These are phyloP conservation scores for Stereocaulon alpinum DNA, from an alignment of 495 filamentous ascomycete species.

Conservation along the genomic window DNA sequence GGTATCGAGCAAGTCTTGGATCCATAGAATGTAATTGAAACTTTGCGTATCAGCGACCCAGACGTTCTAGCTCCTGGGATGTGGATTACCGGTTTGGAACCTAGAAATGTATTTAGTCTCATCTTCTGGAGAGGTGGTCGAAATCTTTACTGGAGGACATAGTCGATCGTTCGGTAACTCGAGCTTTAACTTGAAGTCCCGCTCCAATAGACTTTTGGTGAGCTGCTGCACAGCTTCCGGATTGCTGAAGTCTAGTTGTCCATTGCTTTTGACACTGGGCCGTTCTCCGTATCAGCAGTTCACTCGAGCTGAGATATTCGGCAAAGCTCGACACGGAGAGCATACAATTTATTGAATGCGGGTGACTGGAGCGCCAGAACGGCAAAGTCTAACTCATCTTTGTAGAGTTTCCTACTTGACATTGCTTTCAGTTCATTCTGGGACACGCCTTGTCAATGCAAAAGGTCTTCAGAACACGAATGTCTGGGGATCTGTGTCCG, in stretches of 20 bases:
- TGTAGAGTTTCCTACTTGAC: slow-evolving; percentile 40
- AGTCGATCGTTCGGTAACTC: slow-evolving; percentile 66
- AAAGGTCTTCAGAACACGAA: not conserved
- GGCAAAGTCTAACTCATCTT: slow-evolving; percentile 52
- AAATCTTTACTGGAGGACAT: slow-evolving; percentile 64
- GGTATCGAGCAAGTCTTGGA: slow-evolving; percentile 75
- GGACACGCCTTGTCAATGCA: too few species aligned
- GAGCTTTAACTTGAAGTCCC: slow-evolving; percentile 63
- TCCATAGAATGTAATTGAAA: slow-evolving; percentile 85
- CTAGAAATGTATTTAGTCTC: slow-evolving; percentile 25
- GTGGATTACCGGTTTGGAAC: slow-evolving; percentile 52
- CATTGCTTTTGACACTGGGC: slow-evolving; percentile 46
- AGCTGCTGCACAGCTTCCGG: slow-evolving; percentile 71
- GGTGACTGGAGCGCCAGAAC: slow-evolving; percentile 45
- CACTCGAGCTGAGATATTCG: not conserved
- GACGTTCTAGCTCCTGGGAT: too few species aligned
- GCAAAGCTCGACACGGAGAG: not conserved
- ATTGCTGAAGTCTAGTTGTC: slow-evolving; percentile 71
- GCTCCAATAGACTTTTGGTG: slow-evolving; percentile 65
- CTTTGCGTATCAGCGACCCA: slow-evolving; percentile 25
- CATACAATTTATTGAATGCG: slow-evolving; percentile 47
- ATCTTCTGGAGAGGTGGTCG: not conserved
- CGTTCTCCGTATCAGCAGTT: not conserved
- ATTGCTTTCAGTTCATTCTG: slow-evolving; percentile 21
- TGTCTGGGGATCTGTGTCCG: too few species aligned